Conservation (phyloP, 2,329 filamentous ascomycete species). For the Gyromitra esculenta region DNA sequence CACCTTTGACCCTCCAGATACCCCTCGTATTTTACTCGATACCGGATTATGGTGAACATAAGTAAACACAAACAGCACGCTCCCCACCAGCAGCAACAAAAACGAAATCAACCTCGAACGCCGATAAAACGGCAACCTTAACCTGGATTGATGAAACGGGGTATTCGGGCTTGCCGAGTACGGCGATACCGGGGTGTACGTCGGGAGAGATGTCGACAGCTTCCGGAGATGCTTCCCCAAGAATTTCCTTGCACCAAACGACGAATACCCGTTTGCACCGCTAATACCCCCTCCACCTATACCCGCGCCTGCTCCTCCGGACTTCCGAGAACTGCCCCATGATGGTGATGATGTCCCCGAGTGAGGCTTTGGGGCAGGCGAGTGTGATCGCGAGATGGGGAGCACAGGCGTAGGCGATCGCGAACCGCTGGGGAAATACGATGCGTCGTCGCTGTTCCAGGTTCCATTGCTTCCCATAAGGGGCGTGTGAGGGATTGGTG, state of each 20-base stretch:
- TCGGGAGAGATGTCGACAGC: slow-evolving; percentile 54
- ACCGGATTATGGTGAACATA: slow-evolving; percentile 52
- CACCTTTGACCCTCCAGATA: slow-evolving; percentile 88
- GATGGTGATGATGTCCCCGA: slow-evolving; percentile 22
- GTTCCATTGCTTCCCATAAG: slow-evolving; percentile 48
- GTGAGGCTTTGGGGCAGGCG: slow-evolving; percentile 35
- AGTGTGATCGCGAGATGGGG: slow-evolving; percentile 50
- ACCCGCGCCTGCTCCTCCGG: background rate
- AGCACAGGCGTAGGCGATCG: slow-evolving; percentile 46
- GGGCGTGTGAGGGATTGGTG: slow-evolving; percentile 53
- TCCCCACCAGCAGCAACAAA: slow-evolving; percentile 39
- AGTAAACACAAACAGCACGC: slow-evolving; percentile 46
- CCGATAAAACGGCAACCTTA: slow-evolving; percentile 26
- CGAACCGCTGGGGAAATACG: slow-evolving; percentile 40
- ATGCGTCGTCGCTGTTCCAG: slow-evolving; percentile 45
- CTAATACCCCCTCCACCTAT: slow-evolving; percentile 15
- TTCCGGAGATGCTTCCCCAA: slow-evolving; percentile 55
- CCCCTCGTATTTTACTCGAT: slow-evolving; percentile 57
- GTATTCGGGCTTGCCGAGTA: slow-evolving; percentile 41
- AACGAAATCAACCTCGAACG: slow-evolving; percentile 40
- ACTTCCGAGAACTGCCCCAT: slow-evolving; percentile 33
- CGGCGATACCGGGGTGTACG: slow-evolving; percentile 49
- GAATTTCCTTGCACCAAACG: slow-evolving; percentile 49
- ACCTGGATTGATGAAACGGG: slow-evolving; percentile 33
- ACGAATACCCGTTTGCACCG: slow-evolving; percentile 48